These are phyloP conservation scores for Anthracocystis walkeri DNA, from an alignment of 1,284 basidiomycete species.

Conservation along the genomic window DNA sequence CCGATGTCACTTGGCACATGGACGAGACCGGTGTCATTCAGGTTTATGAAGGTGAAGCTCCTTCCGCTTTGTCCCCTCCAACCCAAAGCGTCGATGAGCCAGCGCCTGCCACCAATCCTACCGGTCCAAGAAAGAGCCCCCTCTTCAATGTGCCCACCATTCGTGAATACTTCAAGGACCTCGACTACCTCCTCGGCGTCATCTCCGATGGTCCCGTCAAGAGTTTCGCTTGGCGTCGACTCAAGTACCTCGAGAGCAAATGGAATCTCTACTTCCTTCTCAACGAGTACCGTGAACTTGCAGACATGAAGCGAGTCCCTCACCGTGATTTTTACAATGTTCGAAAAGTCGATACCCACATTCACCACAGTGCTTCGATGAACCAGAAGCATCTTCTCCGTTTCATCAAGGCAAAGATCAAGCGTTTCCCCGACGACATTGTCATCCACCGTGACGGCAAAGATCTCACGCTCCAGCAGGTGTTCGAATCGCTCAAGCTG, in stretches of 20 bases:
- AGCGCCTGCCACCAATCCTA: conserved; percentile 15
- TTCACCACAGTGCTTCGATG: conserved; percentile 98
- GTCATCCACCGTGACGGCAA: conserved; percentile 95
- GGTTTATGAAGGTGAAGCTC: conserved; percentile 54
- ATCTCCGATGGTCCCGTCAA: conserved; percentile 95
- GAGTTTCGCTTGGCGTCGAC: conserved; percentile 90
- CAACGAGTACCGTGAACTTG: conserved; percentile 93
- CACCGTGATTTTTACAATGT: conserved; percentile 97
- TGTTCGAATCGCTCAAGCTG: conserved; percentile 93
- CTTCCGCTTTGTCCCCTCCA: conserved; percentile 27
- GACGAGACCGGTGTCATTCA: conserved; percentile 66
- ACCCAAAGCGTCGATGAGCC: conserved; percentile 40
- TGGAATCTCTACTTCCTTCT: conserved; percentile 93
- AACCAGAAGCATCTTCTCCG: conserved; percentile 99
- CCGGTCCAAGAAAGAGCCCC: conserved; percentile 70
- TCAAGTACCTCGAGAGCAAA: conserved; percentile 94
- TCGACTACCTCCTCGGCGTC: conserved; percentile 78
- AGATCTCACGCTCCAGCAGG: conserved; percentile 88
- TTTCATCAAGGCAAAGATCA: conserved; percentile 98
- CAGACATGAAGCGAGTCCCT: conserved; percentile 87
- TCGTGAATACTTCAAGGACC: conserved; percentile 93
- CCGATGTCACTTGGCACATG: conserved; percentile 54
- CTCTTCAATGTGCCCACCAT: conserved; percentile 85
- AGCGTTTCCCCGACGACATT: conserved; percentile 83
- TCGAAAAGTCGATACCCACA: conserved; percentile 96